A percentile compares a stretch with the other conserved stretches of the same genome.
These are phyloP conservation scores for Cystobasidium slooffiae DNA, from an alignment of 1,284 basidiomycete species.

Conservation along the genomic window DNA sequence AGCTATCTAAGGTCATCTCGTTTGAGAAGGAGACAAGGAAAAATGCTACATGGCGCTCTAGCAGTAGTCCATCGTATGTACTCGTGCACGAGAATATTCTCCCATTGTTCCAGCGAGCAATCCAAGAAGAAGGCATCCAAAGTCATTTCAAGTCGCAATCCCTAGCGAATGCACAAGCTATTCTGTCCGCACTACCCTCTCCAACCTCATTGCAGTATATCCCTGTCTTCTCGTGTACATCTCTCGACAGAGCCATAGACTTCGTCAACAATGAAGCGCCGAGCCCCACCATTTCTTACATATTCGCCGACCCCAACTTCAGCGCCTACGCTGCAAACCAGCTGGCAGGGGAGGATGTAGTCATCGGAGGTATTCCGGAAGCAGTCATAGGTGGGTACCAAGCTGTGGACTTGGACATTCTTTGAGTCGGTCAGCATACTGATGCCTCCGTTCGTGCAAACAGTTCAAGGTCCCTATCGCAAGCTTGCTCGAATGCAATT, in stretches of 20 bases:
- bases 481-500: background rate
- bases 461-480: conserved; percentile 4
- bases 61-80: background rate
- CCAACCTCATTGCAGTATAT: conserved; percentile 4
- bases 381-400: background rate
- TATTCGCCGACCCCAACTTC: background rate
- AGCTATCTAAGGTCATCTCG: background rate
- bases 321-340: background rate
- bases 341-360: background rate
- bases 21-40: background rate
- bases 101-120: background rate
- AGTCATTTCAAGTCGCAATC: background rate
- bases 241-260: conserved; percentile 3
- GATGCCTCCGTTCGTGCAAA: background rate
- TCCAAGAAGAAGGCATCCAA: background rate
- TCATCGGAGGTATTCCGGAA: background rate
- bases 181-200: background rate
- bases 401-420: background rate
- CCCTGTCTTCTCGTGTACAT: conserved; percentile 1
- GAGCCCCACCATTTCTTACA: background rate
- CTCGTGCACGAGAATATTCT: background rate
- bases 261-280: conserved; percentile 8
- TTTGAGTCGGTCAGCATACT: background rate
- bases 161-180: background rate
- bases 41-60: background rate